Conservation (phyloP, 1,284 basidiomycete species). For the Chondrostereum purpureum region DNA sequence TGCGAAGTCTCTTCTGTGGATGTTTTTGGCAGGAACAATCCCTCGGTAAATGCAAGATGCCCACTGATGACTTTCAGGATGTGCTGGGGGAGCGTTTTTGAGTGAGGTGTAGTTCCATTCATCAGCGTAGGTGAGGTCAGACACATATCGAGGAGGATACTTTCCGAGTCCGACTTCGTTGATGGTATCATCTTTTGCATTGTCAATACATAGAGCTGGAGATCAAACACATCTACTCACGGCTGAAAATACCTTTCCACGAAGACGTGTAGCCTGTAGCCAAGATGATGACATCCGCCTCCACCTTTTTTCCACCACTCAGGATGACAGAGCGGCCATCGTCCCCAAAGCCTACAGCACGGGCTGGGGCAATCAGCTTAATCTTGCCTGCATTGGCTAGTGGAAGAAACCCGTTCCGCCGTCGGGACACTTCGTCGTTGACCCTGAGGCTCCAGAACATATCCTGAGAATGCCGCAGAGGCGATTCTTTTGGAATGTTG, state of each 20-base stretch:
- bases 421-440: conserved; percentile 43
- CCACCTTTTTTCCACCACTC: conserved; percentile 29
- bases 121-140: conserved; percentile 8
- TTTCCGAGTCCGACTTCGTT: conserved; percentile 32
- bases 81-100: conserved; percentile 17
- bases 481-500: conserved; percentile 32
- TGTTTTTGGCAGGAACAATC: conserved; percentile 49
- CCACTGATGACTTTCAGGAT: conserved; percentile 21
- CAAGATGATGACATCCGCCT: conserved; percentile 42
- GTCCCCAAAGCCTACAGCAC: conserved; percentile 28
- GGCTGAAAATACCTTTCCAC: conserved; percentile 42
- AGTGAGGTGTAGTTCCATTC: conserved; percentile 30
- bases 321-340: conserved; percentile 37
- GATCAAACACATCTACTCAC: conserved; percentile 21
- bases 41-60: conserved; percentile 46
- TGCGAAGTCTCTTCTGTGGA: conserved; percentile 47
- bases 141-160: conserved; percentile 18
- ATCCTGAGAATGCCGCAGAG: conserved; percentile 32
- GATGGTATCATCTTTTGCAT: conserved; percentile 26
- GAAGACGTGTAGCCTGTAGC: conserved; percentile 52
- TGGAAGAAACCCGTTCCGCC: conserved; percentile 30
- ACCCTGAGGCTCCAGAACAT: conserved; percentile 42
- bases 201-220: background rate
- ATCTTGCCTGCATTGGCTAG: conserved; percentile 38
- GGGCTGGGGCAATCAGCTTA: conserved; percentile 34